A percentile compares a stretch with the other conserved stretches of the same genome.
Evolutionary conservation across 495 filamentous ascomycete genomes (phyloP).

Genomic region (Xylaria castorea): DNA sequence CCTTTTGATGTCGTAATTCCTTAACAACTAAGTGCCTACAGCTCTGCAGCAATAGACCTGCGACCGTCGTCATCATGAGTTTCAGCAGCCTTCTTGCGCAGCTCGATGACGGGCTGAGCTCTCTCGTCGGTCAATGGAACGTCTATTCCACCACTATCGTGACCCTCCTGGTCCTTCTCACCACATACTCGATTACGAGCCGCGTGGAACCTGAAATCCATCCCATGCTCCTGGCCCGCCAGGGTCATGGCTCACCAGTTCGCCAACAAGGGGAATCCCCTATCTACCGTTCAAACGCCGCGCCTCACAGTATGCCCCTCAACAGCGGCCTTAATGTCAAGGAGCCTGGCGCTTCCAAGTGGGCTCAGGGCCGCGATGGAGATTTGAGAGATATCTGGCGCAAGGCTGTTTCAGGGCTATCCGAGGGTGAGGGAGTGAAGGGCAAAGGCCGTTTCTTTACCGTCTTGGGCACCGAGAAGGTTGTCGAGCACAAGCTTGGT

Average conservation of each 20-base stretch:
- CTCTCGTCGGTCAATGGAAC: slow-evolving; percentile 80
- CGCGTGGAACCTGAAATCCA: slow-evolving; percentile 82
- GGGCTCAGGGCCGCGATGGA: slow-evolving; percentile 80
- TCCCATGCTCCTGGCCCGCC: slow-evolving; percentile 86
- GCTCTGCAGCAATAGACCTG: background rate
- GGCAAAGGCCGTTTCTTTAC: slow-evolving; percentile 79
- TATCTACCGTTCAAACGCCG: slow-evolving; percentile 77
- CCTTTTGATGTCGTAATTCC: slow-evolving; percentile 18
- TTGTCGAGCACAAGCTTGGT: slow-evolving; percentile 72
- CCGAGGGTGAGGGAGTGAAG: slow-evolving; percentile 63
- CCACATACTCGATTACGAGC: slow-evolving; percentile 60
- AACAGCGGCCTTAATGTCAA: slow-evolving; percentile 84
- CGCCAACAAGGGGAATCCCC: slow-evolving; percentile 85
- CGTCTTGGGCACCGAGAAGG: slow-evolving; percentile 75
- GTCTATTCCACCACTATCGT: slow-evolving; percentile 70
- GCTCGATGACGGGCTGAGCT: slow-evolving; percentile 71
- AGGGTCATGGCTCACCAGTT: slow-evolving; percentile 77
- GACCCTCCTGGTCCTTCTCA: slow-evolving; percentile 60
- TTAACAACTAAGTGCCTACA: background rate
- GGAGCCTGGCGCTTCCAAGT: slow-evolving; percentile 80
- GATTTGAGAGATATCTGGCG: slow-evolving; percentile 95
- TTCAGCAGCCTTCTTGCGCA: slow-evolving; percentile 58
- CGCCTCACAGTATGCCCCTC: slow-evolving; percentile 84
- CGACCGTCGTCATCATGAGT: slow-evolving; percentile 53
- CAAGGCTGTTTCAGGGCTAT: slow-evolving; percentile 67